Base-by-base conservation (phyloP, 768 basidiomycete genomes). In the Gloeostereum incarnatum region DNA sequence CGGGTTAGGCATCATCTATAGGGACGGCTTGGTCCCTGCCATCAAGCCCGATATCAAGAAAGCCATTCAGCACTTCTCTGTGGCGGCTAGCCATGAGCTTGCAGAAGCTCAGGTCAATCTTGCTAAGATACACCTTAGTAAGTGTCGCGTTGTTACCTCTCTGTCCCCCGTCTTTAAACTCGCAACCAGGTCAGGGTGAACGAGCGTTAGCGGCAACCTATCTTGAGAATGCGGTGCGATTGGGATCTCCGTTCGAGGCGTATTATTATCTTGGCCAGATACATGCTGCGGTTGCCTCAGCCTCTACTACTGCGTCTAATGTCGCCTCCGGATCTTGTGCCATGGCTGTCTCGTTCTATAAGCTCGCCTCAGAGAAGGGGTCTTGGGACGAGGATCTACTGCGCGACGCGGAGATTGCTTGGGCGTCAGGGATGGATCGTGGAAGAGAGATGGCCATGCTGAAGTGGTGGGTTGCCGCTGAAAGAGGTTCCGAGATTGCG, bases 381-480 rank as follows among this genome's bases (percentile, higher is more conserved):
- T 70, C 79, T n/a, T 83, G 85, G 76, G 81, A 75, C 22, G 83
- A 88, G 35, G 79, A 91, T 49, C 68, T 88, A 35, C 52, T 96
- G 19, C 69, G 74, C 24, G 88, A 94, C 29, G 93, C 90, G 4
- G 84, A 90, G 48, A 62, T 65, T 37, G 68, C 71, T 4, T 91
- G 88, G 88, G 66, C 68, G 55, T 69, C 77, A 22, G 75, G 72
- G 8, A 73, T 75, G 2, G 78, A 82, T 27, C 65, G 75, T 31
- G 86, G 84, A 22, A 80, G 78, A 51, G 81, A 90, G 46, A 70
- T 75, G 37, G 94, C 94, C 2, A 78, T 98, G 62, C 61, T 98
- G 22, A 81, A 84, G 34, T 99, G 96, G 90, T 89, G 82, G 85
- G 73, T 96, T 36, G 89, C 91, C 22, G 90, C 89, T 6, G 96